Evolutionary conservation across 2,329 filamentous ascomycete genomes (phyloP).

Genomic region (Achaetomium macrosporum): DNA sequence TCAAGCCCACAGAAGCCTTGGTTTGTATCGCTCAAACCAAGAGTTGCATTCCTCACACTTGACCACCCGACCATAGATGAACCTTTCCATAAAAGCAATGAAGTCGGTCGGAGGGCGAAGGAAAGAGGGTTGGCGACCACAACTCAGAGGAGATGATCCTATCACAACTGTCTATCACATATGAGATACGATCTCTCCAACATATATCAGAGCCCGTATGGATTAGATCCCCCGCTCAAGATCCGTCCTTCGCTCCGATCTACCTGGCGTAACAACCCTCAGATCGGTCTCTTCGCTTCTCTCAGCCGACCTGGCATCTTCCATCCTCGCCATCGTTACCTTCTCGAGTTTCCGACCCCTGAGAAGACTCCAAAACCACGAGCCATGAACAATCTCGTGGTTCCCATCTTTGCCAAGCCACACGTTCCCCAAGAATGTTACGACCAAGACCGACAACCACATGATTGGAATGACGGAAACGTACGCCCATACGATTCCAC

Average conservation of each 20-base stretch:
- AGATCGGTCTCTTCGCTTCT: background rate
- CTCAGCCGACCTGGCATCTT: background rate
- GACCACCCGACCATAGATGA: too few relatives aligned
- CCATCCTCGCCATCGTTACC: slow-evolving; percentile 14
- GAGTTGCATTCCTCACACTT: too few relatives aligned
- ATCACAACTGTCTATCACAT: too few relatives aligned
- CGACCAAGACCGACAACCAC: slow-evolving; percentile 30
- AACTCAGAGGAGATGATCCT: too few relatives aligned
- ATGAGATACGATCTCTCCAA: too few relatives aligned
- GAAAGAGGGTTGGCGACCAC: too few relatives aligned
- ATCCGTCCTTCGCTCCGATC: background rate
- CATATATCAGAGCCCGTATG: too few relatives aligned
- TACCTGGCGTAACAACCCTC: background rate
- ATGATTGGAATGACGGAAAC: slow-evolving; percentile 57
- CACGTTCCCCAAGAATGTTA: slow-evolving; percentile 31
- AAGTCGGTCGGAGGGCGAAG: too few relatives aligned
- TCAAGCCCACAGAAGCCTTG: too few relatives aligned
- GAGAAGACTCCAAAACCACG: slow-evolving; percentile 21
- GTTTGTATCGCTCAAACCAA: too few relatives aligned
- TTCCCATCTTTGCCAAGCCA: slow-evolving; percentile 26
- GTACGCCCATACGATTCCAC: slow-evolving; percentile 61
- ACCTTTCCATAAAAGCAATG: too few relatives aligned
- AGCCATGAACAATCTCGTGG: slow-evolving; percentile 23
- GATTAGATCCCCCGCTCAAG: background rate
- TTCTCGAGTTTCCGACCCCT: slow-evolving; percentile 15